Evolutionary conservation across 1,139 yeast genomes (phyloP), one percentile per base, ranked within the genome.

Genomic region (Yamadazyma friedrichii): DNA sequence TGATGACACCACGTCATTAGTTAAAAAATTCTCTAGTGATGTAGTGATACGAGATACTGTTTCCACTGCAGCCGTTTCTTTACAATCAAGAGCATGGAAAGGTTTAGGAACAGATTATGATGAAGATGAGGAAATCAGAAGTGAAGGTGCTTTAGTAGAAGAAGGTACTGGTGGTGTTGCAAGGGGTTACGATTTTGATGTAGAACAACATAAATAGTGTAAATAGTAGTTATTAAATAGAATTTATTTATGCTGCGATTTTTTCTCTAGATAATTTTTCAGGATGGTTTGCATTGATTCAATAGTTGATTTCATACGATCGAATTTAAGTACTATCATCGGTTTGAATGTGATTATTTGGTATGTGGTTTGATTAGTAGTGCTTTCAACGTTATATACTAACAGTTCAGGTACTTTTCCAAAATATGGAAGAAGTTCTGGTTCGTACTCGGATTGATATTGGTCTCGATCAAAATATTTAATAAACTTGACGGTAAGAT

Each of bases 131-230:
- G 71, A 67, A n/a, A 69, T 62, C 1, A 64, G 56, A 33, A 79
- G 72, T 35, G 75, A 72, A 15, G 95, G 93, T 24, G 89, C 97
- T 0, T 59, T 71, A 1, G 76, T 88, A 1, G 95, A 88, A 56
- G 82, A 84, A 50, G 98, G 98, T 1, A 71, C 84, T 36, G 73
- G 77, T 2, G 98, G 98, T 30, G 78, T 91, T 43, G 98, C 98
- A 1, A 72, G 98, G 51, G 95, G 94, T 4, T 93, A 93, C 54
- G 70, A 65, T 40, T 64, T 52, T 41, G 73, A 67, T 45, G 43
- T 49, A 3, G 38, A 37, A 34, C 42, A 45, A 16, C 15, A 25
- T n/a, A 20, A 20, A 30, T 15, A 26, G 11, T 27, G 22, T 31
- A 16, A n/a, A 27, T 27, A 27, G 31, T n/a, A 20, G 13, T 24